A percentile compares a stretch with the other conserved stretches of the same genome.
These are phyloP conservation scores for Penicillium crystallinum DNA, from an alignment of 495 filamentous ascomycete genomes.

Conservation along the genomic window DNA sequence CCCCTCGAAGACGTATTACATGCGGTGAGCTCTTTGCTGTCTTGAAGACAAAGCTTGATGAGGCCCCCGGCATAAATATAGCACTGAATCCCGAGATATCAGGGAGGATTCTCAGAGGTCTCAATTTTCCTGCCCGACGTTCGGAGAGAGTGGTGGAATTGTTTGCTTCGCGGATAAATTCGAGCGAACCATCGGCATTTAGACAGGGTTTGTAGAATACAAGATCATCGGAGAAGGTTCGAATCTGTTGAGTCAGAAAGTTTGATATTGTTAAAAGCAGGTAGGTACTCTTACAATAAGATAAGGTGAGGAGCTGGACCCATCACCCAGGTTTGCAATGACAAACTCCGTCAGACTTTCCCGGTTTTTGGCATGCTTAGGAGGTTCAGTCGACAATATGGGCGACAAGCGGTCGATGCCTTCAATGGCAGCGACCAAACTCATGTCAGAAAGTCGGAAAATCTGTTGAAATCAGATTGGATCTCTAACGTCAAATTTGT, in stretches of 20 bases:
- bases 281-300: constrained; percentile 57
- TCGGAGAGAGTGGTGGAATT: constrained; percentile 51
- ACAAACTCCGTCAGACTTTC: constrained; percentile 72
- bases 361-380: constrained; percentile 61
- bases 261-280: background rate
- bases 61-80: constrained; percentile 73
- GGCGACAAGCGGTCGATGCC: constrained; percentile 74
- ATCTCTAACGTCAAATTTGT: background rate
- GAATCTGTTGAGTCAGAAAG: constrained; percentile 49
- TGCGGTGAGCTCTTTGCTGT: constrained; percentile 69
- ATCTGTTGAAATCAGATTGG: constrained; percentile 25
- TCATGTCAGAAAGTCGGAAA: constrained; percentile 36
- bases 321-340: constrained; percentile 78
- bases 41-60: constrained; percentile 74
- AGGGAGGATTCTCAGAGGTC: constrained; percentile 54
- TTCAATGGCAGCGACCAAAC: constrained; percentile 42
- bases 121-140: no score
- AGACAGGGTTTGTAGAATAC: constrained; percentile 81
- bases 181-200: constrained; percentile 21
- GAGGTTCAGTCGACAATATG: constrained; percentile 65
- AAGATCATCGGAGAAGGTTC: constrained; percentile 73
- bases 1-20: constrained; percentile 63
- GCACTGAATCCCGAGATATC: constrained; percentile 71
- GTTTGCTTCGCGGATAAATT: constrained; percentile 73
- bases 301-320: constrained; percentile 62